Conservation (phyloP, 805 yeast genomes). For the Phaffomyces opuntiae region DNA sequence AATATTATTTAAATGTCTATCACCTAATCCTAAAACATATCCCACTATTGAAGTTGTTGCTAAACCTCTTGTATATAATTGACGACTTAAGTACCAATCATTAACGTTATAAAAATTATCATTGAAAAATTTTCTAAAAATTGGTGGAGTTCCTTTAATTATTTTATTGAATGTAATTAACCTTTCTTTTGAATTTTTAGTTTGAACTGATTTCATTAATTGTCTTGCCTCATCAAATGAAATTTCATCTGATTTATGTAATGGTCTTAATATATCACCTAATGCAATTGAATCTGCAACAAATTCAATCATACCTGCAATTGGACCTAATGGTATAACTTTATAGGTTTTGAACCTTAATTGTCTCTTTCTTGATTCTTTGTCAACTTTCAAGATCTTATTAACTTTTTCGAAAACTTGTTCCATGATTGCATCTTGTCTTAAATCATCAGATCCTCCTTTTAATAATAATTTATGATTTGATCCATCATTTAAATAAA, state of each 20-base stretch:
- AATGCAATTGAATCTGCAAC: slow-evolving; percentile 72
- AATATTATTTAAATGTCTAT: slow-evolving; percentile 88
- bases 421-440: slow-evolving; percentile 97
- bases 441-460: slow-evolving; percentile 82
- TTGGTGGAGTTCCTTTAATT: slow-evolving; percentile 50
- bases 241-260: slow-evolving; percentile 51
- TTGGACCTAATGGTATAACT: slow-evolving; percentile 85
- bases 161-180: slow-evolving; percentile 41
- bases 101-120: slow-evolving; percentile 59
- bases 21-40: slow-evolving; percentile 85
- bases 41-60: slow-evolving; percentile 88
- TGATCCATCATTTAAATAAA: slow-evolving; percentile 51
- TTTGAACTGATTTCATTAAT: slow-evolving; percentile 53
- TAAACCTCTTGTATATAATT: slow-evolving; percentile 64
- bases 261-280: slow-evolving; percentile 55
- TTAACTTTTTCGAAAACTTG: slow-evolving; percentile 91
- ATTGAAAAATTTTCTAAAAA: slow-evolving; percentile 62
- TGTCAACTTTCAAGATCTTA: slow-evolving; percentile 47
- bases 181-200: slow-evolving; percentile 36
- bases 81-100: slow-evolving; percentile 64
- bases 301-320: slow-evolving; percentile 84
- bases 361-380: slow-evolving; percentile 47
- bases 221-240: slow-evolving; percentile 52
- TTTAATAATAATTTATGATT: slow-evolving; percentile 59
- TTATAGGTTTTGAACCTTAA: slow-evolving; percentile 75